Evolutionary conservation across 2,329 filamentous ascomycete species (phyloP).

Genomic region (Aureobasidium pullulans): DNA sequence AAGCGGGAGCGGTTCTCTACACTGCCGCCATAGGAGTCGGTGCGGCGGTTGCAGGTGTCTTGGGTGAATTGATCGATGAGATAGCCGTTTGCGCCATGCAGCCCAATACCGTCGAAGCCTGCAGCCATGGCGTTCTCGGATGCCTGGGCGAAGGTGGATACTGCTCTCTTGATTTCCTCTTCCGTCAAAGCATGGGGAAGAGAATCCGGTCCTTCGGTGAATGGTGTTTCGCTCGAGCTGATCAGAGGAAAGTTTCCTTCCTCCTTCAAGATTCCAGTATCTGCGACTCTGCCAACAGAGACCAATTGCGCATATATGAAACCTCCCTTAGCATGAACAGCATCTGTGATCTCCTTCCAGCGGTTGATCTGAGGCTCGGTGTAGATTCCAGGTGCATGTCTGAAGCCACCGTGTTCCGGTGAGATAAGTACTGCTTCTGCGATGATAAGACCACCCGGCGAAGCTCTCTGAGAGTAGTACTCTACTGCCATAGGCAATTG

Average conservation of each 20-base stretch:
- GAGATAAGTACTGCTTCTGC: slow-evolving; percentile 50
- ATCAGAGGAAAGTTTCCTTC: slow-evolving; percentile 24
- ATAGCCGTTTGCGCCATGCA: slow-evolving; percentile 44
- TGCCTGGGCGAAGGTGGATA: slow-evolving; percentile 33
- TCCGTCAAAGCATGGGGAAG: slow-evolving; percentile 28
- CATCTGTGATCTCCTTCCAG: slow-evolving; percentile 55
- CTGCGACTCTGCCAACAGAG: slow-evolving; percentile 50
- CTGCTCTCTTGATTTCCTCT: slow-evolving; percentile 30
- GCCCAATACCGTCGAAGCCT: slow-evolving; percentile 55
- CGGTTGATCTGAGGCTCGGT: slow-evolving; percentile 47
- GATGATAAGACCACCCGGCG: slow-evolving; percentile 50
- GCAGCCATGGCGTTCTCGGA: slow-evolving; percentile 41
- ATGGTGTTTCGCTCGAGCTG: slow-evolving; percentile 26
- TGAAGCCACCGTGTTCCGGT: slow-evolving; percentile 39
- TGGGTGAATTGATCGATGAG: slow-evolving; percentile 60
- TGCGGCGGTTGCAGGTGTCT: slow-evolving; percentile 48
- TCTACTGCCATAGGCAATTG: slow-evolving; percentile 23
- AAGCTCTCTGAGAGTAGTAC: slow-evolving; percentile 16
- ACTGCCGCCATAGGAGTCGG: slow-evolving; percentile 41
- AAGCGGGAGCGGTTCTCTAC: slow-evolving; percentile 46
- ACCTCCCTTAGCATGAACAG: slow-evolving; percentile 55
- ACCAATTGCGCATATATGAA: slow-evolving; percentile 58
- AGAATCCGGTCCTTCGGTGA: slow-evolving; percentile 25
- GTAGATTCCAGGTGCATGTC: slow-evolving; percentile 52
- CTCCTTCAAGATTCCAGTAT: slow-evolving; percentile 28